Conservation (phyloP, 2,329 filamentous ascomycete genomes). For the Trichoderma atroviride region DNA sequence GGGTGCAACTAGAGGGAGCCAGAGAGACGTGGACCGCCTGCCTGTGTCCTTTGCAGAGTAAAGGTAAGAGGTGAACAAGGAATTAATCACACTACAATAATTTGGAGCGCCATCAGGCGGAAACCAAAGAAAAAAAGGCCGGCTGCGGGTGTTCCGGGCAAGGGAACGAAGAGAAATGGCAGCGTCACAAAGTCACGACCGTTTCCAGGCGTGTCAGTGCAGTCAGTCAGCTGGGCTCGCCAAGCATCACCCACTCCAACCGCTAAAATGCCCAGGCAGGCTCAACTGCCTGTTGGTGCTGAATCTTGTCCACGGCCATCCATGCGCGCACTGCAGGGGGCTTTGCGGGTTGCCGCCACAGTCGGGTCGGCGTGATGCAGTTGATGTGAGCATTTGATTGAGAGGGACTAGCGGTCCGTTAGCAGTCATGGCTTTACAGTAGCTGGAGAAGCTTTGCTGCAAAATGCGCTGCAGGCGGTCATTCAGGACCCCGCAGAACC, state of each 20-base stretch:
- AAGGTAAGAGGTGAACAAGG: not conserved
- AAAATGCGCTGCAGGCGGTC: not conserved
- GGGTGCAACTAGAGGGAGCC: not conserved
- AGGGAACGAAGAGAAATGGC: not conserved
- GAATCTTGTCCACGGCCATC: not conserved
- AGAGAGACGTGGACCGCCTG: not conserved
- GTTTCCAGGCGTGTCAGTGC: slow-evolving; percentile 19
- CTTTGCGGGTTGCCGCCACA: slow-evolving; percentile 12
- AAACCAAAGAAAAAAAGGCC: not conserved
- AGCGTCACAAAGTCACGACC: not conserved
- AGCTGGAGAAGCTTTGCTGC: not conserved
- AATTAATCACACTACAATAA: not conserved
- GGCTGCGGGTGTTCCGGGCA: slow-evolving; percentile 23
- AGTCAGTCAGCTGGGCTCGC: slow-evolving; percentile 22
- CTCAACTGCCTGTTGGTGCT: not conserved
- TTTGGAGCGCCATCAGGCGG: not conserved
- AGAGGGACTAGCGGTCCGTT: not conserved
- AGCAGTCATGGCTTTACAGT: too few species aligned
- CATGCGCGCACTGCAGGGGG: slow-evolving; percentile 10
- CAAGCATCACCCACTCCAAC: slow-evolving; percentile 9
- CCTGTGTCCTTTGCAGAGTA: not conserved
- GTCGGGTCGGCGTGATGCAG: slow-evolving; percentile 14
- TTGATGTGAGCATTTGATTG: too few species aligned
- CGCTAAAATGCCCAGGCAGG: not conserved
- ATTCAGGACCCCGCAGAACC: slow-evolving; percentile 2